Evolutionary conservation across 768 basidiomycete species (phyloP).

Genomic region (Leucosporidium yakuticum): DNA sequence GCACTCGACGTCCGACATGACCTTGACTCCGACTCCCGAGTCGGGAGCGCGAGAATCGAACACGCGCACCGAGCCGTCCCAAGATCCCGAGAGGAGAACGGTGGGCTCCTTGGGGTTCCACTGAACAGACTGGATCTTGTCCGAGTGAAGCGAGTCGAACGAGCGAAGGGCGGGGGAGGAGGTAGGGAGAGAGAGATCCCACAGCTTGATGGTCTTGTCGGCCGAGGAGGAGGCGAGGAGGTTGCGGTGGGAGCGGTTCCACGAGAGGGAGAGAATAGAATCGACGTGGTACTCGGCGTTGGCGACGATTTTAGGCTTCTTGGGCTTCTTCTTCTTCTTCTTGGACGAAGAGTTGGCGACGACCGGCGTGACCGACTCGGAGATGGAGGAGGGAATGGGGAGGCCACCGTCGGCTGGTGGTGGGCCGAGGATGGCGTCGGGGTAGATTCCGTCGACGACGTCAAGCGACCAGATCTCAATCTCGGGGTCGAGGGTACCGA

Average conservation of each 20-base stretch:
- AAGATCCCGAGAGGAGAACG: conserved; percentile 85
- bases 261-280: conserved; percentile 83
- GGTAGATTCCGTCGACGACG: conserved; percentile 87
- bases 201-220: conserved; percentile 91
- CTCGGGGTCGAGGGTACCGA: conserved; percentile 93
- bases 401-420: conserved; percentile 50
- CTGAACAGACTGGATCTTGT: conserved; percentile 92
- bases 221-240: conserved; percentile 86
- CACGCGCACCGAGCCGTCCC: conserved; percentile 87
- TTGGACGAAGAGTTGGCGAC: conserved; percentile 45
- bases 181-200: conserved; percentile 76
- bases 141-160: conserved; percentile 60
- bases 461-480: conserved; percentile 99
- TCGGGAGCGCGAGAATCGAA: conserved; percentile 85
- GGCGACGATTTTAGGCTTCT: conserved; percentile 50
- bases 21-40: conserved; percentile 61
- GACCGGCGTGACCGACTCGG: conserved; percentile 12
- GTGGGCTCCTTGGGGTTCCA: conserved; percentile 89
- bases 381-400: conserved; percentile 35
- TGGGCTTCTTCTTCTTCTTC: conserved; percentile 95
- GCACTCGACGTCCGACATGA: conserved; percentile 90
- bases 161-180: conserved; percentile 65
- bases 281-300: conserved; percentile 78
- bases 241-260: conserved; percentile 86
- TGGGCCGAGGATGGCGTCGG: conserved; percentile 81